Evolutionary conservation across 75 land plant species (phyloP), one percentile per base, ranked within the genome.

Genomic region (Azolla pinnata): DNA sequence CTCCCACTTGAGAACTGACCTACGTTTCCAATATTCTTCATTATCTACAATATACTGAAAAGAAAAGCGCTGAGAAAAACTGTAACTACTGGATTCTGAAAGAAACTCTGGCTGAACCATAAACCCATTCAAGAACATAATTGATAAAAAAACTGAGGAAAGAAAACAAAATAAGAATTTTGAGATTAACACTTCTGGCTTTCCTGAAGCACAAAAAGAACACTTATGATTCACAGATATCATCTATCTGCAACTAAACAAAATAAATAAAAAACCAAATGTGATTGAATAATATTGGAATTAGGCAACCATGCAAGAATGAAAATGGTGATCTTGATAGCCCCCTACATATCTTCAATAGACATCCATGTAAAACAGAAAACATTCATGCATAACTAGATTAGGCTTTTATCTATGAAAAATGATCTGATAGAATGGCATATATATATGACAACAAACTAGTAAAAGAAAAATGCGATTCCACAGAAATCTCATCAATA

Each of bases 21-120:
- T 66, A 19, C 64, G 28, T 35, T 72, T 65, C 75, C 75, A 72
- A 34, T 72, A 72, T 9, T 44, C 63, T 27, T 72, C 70, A 29
- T 72, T 64, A 30, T 24, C 23, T 23, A 71, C 65, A 23, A 59
- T n/a, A n/a, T n/a, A 32, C 74, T 71, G 53, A 0, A 70, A 35
- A 25, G 16, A 17, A 59, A 16, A 59, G 19, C 10, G 32, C 51
- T 17, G 7, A 38, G 42, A 38, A 7, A 38, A 14, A 24, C 16
- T 14, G 17, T 4, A 24, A 14, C 28, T 56, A 3, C 3, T 14
- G 5, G 17, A 14, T 56, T 38, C 14, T 38, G 7, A 38, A 38
- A 38, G 42, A 7, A n/a, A n/a, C 42, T 7, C 14, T 38, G 42
- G 42, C 42, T 38, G 14, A 38, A 38, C 14, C 42, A 38, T 14